Conservation (phyloP, 805 yeast genomes). For the Suhomyces vadensis region DNA sequence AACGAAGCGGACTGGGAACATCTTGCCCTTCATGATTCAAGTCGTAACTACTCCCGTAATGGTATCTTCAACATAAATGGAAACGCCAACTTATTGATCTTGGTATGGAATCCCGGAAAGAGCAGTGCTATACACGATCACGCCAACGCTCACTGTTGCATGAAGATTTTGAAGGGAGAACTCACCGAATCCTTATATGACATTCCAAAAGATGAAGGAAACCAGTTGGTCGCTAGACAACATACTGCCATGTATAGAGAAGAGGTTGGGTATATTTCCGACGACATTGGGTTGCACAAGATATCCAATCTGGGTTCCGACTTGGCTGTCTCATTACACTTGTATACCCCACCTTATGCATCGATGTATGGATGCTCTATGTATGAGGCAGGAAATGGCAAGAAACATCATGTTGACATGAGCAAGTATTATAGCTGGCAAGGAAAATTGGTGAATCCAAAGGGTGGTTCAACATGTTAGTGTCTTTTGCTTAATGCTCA, state of each 20-base stretch:
- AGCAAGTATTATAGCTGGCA: constrained; percentile 62
- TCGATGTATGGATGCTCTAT: constrained; percentile 54
- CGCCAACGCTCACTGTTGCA: constrained; percentile 73
- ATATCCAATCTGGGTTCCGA: constrained; percentile 49
- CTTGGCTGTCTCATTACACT: constrained; percentile 62
- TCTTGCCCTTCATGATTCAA: constrained; percentile 55
- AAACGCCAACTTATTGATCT: constrained; percentile 63
- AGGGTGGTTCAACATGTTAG: constrained; percentile 12
- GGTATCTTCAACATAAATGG: constrained; percentile 74
- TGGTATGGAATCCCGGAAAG: constrained; percentile 72
- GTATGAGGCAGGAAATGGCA: constrained; percentile 52
- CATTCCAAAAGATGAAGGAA: constrained; percentile 40
- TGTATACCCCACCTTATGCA: constrained; percentile 79
- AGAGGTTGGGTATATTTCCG: constrained; percentile 65
- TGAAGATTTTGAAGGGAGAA: constrained; percentile 64
- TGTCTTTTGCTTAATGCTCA: background rate
- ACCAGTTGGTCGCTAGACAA: constrained; percentile 21
- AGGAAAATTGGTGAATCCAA: constrained; percentile 42
- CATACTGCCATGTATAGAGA: constrained; percentile 35
- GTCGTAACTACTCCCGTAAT: constrained; percentile 58
- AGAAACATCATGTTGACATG: constrained; percentile 56
- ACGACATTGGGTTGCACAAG: constrained; percentile 64
- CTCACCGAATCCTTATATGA: constrained; percentile 59
- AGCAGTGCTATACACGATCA: constrained; percentile 72
- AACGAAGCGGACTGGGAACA: constrained; percentile 55